Conservation (phyloP, 2,329 filamentous ascomycete genomes). For the Emmonsiellopsis sp. region DNA sequence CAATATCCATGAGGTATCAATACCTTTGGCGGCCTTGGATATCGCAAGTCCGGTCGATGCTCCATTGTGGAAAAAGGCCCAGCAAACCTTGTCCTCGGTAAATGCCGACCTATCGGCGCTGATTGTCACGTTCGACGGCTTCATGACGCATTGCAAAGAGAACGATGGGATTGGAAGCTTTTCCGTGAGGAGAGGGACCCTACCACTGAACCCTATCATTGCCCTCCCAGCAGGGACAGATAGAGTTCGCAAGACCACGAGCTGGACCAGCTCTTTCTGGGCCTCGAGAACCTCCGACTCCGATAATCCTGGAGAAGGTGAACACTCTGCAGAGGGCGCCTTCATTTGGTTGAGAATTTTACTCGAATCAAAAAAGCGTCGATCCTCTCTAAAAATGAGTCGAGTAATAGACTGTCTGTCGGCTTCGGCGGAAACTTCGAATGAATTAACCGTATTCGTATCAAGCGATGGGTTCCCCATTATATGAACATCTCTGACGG, state of each 20-base stretch:
- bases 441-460: slow-evolving; percentile 44
- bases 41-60: slow-evolving; percentile 89
- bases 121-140: slow-evolving; percentile 82
- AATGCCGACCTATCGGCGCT: slow-evolving; percentile 83
- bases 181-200: slow-evolving; percentile 82
- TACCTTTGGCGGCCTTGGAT: slow-evolving; percentile 79
- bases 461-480: slow-evolving; percentile 53
- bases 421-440: slow-evolving; percentile 72
- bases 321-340: slow-evolving; percentile 67
- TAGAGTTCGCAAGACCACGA: slow-evolving; percentile 76
- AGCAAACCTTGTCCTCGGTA: slow-evolving; percentile 93
- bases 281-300: slow-evolving; percentile 84
- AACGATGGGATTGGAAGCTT: slow-evolving; percentile 86
- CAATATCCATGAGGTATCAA: slow-evolving; percentile 97
- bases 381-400: slow-evolving; percentile 83
- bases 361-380: slow-evolving; percentile 77
- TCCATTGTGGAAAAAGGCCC: slow-evolving; percentile 97
- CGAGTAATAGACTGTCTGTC: slow-evolving; percentile 76
- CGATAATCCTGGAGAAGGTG: slow-evolving; percentile 65
- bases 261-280: slow-evolving; percentile 82
- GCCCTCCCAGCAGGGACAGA: slow-evolving; percentile 81
- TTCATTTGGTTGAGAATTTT: slow-evolving; percentile 78
- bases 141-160: slow-evolving; percentile 83
- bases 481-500: slow-evolving; percentile 66
- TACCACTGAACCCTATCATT: slow-evolving; percentile 78